A percentile compares a stretch with the other conserved stretches of the same genome.
These are phyloP conservation scores for Sutorius eximius DNA, from an alignment of 1,284 basidiomycete genomes.

Conservation along the genomic window DNA sequence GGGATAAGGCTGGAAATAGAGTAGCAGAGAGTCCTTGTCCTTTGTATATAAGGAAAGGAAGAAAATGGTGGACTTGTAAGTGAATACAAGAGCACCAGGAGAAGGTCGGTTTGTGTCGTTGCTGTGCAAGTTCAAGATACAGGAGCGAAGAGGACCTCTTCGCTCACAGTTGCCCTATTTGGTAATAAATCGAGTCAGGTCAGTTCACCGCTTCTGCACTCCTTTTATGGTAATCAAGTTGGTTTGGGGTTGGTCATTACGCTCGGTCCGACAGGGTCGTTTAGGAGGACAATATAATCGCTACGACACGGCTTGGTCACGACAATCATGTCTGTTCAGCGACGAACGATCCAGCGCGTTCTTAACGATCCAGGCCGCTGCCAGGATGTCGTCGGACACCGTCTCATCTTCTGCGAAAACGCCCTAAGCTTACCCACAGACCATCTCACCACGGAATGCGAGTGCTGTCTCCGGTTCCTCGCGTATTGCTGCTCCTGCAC, in stretches of 20 bases:
- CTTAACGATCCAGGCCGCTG: background rate
- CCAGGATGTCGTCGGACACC: background rate
- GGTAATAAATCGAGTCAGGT: conserved; percentile 23
- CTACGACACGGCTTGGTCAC: background rate
- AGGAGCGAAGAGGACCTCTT: conserved; percentile 20
- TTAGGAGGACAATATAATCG: background rate
- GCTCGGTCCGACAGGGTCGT: background rate
- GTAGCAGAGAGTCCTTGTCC: conserved; percentile 18
- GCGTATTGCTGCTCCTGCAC: background rate
- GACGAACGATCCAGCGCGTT: background rate
- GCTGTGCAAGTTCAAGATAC: conserved; percentile 23
- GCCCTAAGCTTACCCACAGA: background rate
- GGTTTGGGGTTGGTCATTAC: background rate
- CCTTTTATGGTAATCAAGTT: conserved; percentile 16
- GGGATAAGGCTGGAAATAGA: conserved; percentile 14
- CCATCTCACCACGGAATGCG: background rate
- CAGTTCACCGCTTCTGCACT: background rate
- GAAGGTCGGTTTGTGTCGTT: conserved; percentile 16
- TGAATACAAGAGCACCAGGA: conserved; percentile 33
- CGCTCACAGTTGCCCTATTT: conserved; percentile 11
- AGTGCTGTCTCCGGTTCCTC: background rate
- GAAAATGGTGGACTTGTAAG: conserved; percentile 31
- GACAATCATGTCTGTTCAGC: background rate
- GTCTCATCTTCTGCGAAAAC: background rate
- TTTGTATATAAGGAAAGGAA: conserved; percentile 18